Evolutionary conservation across 345 rosid species (phyloP), one percentile per base, ranked within the genome.

Genomic region (Cochlearia excelsa): DNA sequence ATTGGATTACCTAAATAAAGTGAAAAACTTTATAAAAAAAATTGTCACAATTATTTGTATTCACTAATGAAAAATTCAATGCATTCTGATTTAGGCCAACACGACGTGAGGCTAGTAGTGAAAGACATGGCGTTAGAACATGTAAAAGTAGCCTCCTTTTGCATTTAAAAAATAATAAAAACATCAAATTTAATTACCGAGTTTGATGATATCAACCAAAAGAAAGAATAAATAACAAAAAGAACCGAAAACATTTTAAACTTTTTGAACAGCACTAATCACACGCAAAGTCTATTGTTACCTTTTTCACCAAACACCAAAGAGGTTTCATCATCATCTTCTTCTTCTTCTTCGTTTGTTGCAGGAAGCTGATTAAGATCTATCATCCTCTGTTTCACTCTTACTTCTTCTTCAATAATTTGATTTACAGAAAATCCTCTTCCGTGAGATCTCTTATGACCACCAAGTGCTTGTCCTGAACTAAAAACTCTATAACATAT

Each of bases 391-490:
- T 75, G 74, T 61, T 76, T 83, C 57, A 60, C 51, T 46, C 33
- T 1, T 57, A 68, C 70, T 71, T 73, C 34, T 51, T 40, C 63
- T 33, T 62, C 59, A 40, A 47, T 41, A 16, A 39, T 5, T 30
- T 23, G 64, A 43, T 49, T 63, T 8, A 49, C 26, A 50, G 68
- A 33, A 48, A 63, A 11, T 46, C 52, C 41, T 34, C 31, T 33
- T 51, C 82, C 77, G 56, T 93, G 99, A 26, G 99, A 82, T 74
- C 99, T 81, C 66, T 93, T 93, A 71, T 93, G 99, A 4, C 99
- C 99, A 10, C 99, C 99, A 11, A 89, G 82, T 0, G 99, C 99
- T 82, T 92, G 99, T 31, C 99, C 99, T 3, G 97, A 88, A 5
- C 78, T 63, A 59, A 92, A 92, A 31, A 85, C 90, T 65, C 94